Evolutionary conservation across 257 asterid genomes (phyloP), one percentile per base, ranked within the genome.

Genomic region (Solanum chilense): DNA sequence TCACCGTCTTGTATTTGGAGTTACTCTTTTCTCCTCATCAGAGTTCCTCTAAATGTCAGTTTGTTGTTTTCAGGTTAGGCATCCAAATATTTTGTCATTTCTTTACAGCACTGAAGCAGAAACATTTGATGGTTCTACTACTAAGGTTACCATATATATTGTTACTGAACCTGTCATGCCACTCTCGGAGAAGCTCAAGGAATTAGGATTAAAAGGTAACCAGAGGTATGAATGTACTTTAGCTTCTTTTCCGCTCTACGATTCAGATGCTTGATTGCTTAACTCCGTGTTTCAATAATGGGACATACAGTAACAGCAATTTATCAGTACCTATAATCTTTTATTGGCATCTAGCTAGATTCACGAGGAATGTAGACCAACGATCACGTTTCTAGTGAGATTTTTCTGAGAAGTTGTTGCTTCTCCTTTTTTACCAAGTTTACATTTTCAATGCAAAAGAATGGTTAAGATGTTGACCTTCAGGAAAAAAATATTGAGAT

Each of bases 141-240:
- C 97, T 27, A 97, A 97, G 93, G 94, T 94, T 86, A 93, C 98
- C 58, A 93, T 97, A 85, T 97, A 97, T 88, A 93, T 97, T 87
- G 99, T 97, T 85, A 95, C 99, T 13, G 99, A 97, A 92, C 98
- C 99, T 87, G 99, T 97, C 56, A 91, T 95, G 94, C 99, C 99
- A 82, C 96, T 97, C 88, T 94, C 95, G 15, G 99, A 97, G 89
- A 95, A 95, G 92, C 91, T 97, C 89, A 97, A 94, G 94, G 99
- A 97, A 91, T 90, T 97, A 93, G 99, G 97, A 87, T 88, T 97
- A 83, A 89, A 92, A 85, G 98, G 98, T 90, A 93, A 92, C 89
- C 99, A 95, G 91, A 97, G 98, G 99, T 95, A 90, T 90, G 83
- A 76, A 52, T 86, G 12, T 62, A 81, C 76, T 81, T 35, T 42